Evolutionary conservation across 129 eudicot genomes (phyloP), one percentile per base, ranked within the genome.

Genomic region (Tagetes erecta): DNA sequence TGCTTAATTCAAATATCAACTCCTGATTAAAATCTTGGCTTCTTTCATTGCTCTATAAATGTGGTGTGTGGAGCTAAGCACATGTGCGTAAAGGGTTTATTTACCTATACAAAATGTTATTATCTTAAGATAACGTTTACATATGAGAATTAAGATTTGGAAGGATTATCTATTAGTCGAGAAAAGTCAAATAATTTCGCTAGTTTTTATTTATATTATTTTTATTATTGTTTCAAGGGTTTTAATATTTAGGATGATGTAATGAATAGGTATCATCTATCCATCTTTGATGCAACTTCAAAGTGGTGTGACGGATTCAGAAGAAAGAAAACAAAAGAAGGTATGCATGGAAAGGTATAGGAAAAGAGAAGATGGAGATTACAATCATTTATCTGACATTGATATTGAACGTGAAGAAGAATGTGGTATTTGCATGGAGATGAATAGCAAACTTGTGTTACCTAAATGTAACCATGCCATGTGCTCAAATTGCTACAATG

Each of bases 371-470:
- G 84, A 80, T 13, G 87, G 75, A 6, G 89, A 78, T 55, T 78
- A 77, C 55, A 71, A 57, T 73, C 89, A 58, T 9, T 53, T 73
- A 70, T 83, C 91, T 74, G 89, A 89, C 64, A 46, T 72, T 27
- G 95, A 89, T 47, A 77, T 71, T 71, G 95, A 89, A 71, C 79
- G 95, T 44, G 89, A 89, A 84, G 89, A 89, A 45, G 95, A 89
- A 72, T 89, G 95, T 75, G 95, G 95, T 38, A 89, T 89, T 67
- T 89, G 95, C 73, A 80, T 89, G 95, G 95, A 89, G 77, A 84
- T 84, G 80, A 83, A 89, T 68, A 81, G 87, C 77, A 89, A 86
- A 76, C 86, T 89, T 13, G 91, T 89, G 44, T 83, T 89, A 58
- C 95, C 95, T 10, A 84, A 84, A 64, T 89, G 95, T 65, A 82